These are phyloP conservation scores for Ceratobasidium sp. DNA, from an alignment of 1,284 basidiomycete species.

Conservation along the genomic window DNA sequence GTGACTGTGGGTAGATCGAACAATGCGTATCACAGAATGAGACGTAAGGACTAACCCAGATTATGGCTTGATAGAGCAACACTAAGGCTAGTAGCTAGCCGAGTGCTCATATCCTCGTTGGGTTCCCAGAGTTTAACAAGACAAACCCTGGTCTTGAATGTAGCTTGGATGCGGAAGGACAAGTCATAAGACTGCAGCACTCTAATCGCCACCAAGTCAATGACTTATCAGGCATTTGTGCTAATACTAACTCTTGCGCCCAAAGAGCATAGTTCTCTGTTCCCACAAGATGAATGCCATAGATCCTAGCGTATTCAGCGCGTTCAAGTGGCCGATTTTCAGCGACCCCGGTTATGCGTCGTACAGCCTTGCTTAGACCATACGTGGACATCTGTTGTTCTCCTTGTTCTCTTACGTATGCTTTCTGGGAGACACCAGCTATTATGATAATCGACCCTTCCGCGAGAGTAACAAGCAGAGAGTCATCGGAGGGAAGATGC, in stretches of 20 bases:
- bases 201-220: slow-evolving; percentile 4
- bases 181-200: slow-evolving; percentile 32
- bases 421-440: slow-evolving; percentile 53
- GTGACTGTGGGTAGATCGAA: background rate
- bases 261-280: slow-evolving; percentile 11
- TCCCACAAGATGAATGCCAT: slow-evolving; percentile 10
- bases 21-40: background rate
- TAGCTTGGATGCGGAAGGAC: slow-evolving; percentile 32
- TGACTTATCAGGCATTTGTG: background rate
- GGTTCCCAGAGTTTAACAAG: slow-evolving; percentile 12
- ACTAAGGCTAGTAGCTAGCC: background rate
- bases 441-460: slow-evolving; percentile 73
- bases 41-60: slow-evolving; percentile 29
- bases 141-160: slow-evolving; percentile 25
- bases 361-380: slow-evolving; percentile 8
- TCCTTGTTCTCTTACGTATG: background rate
- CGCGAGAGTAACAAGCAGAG: slow-evolving; percentile 62
- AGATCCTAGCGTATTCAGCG: slow-evolving; percentile 29
- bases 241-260: slow-evolving; percentile 18
- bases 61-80: background rate
- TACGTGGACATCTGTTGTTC: background rate
- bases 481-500: slow-evolving; percentile 59
- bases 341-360: slow-evolving; percentile 1
- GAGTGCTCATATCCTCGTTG: background rate
- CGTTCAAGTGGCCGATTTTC: slow-evolving; percentile 9